These are phyloP conservation scores for Chaetoceros tenuissimus DNA, from an alignment of 108 stramenopile genomes.

Conservation along the genomic window DNA sequence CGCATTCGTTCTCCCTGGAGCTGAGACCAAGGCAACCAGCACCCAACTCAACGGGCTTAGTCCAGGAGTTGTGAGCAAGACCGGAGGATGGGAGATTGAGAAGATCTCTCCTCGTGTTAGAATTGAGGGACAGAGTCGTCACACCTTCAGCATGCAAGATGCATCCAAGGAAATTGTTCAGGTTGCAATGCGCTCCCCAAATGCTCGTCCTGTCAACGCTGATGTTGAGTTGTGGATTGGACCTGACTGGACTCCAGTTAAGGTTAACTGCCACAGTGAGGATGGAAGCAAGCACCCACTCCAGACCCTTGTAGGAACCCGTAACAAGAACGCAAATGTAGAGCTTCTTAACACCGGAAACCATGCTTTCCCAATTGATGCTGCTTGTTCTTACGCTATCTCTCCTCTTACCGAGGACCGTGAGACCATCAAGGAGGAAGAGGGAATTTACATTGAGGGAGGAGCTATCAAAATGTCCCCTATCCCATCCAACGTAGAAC, in stretches of 20 bases:
- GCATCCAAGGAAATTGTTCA: conserved; percentile 42
- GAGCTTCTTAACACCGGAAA: conserved; percentile 43
- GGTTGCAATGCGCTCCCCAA: conserved; percentile 37
- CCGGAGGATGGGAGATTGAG: conserved; percentile 35
- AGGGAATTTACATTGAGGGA: conserved; percentile 36
- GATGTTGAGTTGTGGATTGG: conserved; percentile 42
- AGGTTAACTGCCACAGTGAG: conserved; percentile 46
- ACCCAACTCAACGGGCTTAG: no score
- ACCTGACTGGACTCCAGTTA: conserved; percentile 55
- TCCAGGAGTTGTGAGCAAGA: no score
- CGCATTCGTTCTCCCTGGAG: no score
- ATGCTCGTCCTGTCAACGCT: conserved; percentile 34
- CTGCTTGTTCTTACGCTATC: conserved; percentile 31
- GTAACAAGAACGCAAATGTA: conserved; percentile 41
- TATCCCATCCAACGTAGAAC: conserved; percentile 34
- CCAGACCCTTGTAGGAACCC: conserved; percentile 37
- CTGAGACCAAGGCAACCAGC: no score
- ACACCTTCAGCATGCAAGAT: conserved; percentile 42
- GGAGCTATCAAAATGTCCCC: conserved; percentile 37
- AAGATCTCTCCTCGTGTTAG: conserved; percentile 27
- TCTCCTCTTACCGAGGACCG: conserved; percentile 27
- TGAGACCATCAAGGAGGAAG: conserved; percentile 34
- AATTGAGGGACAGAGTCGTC: conserved; percentile 38
- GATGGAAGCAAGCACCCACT: conserved; percentile 41
- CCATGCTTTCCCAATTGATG: conserved; percentile 41